Evolutionary conservation across 2,329 filamentous ascomycete genomes (phyloP).

Genomic region (Aureobasidium lini): DNA sequence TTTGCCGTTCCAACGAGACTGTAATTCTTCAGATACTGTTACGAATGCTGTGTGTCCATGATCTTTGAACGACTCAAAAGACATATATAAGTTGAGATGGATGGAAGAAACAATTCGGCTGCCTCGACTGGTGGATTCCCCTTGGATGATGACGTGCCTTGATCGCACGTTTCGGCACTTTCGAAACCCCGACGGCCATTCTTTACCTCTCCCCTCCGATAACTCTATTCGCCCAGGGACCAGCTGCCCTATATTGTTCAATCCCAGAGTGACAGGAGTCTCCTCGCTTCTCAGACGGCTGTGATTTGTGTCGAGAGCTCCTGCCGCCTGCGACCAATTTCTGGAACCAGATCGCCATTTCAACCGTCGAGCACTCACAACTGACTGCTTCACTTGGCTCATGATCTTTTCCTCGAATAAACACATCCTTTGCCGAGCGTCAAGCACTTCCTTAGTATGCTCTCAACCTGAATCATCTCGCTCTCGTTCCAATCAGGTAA

Average conservation of each 20-base stretch:
- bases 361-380: neutral
- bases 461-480: neutral
- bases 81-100: neutral
- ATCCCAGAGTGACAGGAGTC: neutral
- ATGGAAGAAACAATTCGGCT: neutral
- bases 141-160: neutral
- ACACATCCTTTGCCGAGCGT: neutral
- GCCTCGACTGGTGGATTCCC: neutral
- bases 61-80: neutral
- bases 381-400: neutral
- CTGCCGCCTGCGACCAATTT: neutral
- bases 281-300: neutral
- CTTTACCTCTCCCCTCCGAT: neutral
- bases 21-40: neutral
- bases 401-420: neutral
- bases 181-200: neutral
- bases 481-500: slow-evolving; percentile 1
- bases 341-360: neutral
- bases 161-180: neutral
- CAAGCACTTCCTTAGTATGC: neutral
- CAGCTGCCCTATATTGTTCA: neutral
- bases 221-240: neutral
- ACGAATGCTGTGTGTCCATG: slow-evolving; percentile 4
- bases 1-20: neutral
- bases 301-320: neutral